Conservation (phyloP, 305 asterid species). For the Solanum hybrid region DNA sequence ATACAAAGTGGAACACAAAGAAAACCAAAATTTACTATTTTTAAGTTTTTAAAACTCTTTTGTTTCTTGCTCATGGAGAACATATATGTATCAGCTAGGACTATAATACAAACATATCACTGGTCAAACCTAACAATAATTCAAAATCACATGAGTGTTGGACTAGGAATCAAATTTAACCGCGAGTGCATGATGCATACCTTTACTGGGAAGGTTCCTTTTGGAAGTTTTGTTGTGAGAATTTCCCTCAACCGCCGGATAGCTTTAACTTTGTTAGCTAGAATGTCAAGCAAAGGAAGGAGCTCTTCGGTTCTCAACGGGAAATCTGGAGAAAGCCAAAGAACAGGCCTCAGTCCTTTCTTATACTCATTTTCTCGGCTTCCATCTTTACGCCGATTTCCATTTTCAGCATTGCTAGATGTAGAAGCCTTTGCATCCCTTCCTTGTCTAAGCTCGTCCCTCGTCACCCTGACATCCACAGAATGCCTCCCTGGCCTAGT, state of each 20-base stretch:
- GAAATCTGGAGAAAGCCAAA: conserved; percentile 93
- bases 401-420: conserved; percentile 40
- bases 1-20: background rate
- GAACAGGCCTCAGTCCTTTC: conserved; percentile 95
- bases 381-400: conserved; percentile 49
- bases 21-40: background rate
- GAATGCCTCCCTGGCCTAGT: conserved; percentile 62
- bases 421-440: conserved; percentile 52
- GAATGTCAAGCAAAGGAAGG: conserved; percentile 87
- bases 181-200: conserved; percentile 24
- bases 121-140: background rate
- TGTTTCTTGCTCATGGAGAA: background rate
- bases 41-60: background rate
- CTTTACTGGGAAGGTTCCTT: conserved; percentile 92
- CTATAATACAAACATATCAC: background rate
- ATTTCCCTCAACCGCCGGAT: conserved; percentile 78
- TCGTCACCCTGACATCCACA: conserved; percentile 56
- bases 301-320: conserved; percentile 81
- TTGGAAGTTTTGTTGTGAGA: conserved; percentile 87
- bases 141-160: background rate
- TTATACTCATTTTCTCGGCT: conserved; percentile 76
- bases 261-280: conserved; percentile 95
- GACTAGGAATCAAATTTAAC: background rate
- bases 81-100: background rate
- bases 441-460: conserved; percentile 62